Evolutionary conservation across 2,329 filamentous ascomycete genomes (phyloP).

Genomic region (Colletotrichum graminicola): DNA sequence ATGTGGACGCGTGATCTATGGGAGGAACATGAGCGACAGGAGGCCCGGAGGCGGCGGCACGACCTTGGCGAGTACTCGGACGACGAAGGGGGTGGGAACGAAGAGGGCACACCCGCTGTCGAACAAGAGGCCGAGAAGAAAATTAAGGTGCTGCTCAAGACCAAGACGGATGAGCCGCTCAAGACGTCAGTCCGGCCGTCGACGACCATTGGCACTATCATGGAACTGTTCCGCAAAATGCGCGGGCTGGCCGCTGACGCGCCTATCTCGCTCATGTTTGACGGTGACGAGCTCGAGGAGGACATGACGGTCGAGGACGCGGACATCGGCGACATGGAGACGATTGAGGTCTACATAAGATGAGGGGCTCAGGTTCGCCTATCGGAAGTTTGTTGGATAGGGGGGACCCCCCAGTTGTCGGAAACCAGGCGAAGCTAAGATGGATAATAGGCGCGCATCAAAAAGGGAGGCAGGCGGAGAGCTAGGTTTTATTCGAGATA

Average conservation of each 20-base stretch:
- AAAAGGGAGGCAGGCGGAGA: not conserved
- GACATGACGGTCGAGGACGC: constrained; percentile 71
- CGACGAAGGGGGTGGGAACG: constrained; percentile 43
- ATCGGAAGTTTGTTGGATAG: not conserved
- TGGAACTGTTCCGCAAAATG: constrained; percentile 70
- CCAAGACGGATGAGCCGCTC: constrained; percentile 62
- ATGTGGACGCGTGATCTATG: constrained; percentile 79
- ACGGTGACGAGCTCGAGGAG: constrained; percentile 78
- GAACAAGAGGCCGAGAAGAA: constrained; percentile 50
- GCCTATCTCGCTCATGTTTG: constrained; percentile 75
- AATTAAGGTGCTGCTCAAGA: constrained; percentile 66
- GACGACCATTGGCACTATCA: constrained; percentile 72
- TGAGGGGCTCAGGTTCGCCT: not conserved
- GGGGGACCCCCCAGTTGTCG: too few species aligned
- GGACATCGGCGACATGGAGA: constrained; percentile 81
- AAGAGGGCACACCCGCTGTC: constrained; percentile 31
- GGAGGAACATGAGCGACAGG: constrained; percentile 59
- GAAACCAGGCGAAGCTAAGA: not conserved
- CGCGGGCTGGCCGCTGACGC: constrained; percentile 64
- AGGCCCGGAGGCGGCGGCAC: constrained; percentile 61
- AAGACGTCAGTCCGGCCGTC: constrained; percentile 64
- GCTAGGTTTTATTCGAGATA: constrained; percentile 35
- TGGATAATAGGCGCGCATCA: not conserved
- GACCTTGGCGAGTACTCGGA: constrained; percentile 58
- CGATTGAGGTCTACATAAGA: constrained; percentile 78